Evolutionary conservation across 371 early-diverging fungal species (phyloP).

Genomic region (Batkoa obscura): DNA sequence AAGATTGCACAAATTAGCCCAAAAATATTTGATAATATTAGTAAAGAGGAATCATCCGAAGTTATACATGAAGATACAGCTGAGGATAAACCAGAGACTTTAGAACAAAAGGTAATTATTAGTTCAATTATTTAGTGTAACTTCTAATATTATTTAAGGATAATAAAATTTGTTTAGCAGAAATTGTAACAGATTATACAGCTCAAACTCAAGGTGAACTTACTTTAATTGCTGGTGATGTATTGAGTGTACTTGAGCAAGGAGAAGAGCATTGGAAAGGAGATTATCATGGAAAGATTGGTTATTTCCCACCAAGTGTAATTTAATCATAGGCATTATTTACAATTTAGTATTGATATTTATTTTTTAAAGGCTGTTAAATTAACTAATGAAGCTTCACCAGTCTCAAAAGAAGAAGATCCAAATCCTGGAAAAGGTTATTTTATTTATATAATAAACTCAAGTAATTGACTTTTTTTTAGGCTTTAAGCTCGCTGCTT

Average conservation of each 20-base stretch:
- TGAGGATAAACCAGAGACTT: background rate
- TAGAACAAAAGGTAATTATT: background rate
- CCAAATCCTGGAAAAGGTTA: no score
- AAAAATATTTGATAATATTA: no score
- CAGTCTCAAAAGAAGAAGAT: no score
- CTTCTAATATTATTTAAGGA: background rate
- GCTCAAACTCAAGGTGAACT: conserved; percentile 45
- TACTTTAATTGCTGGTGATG: conserved; percentile 36
- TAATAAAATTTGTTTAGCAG: conserved; percentile 1
- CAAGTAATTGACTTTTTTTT: background rate
- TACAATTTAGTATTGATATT: background rate
- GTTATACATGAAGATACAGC: background rate
- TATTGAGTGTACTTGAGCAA: conserved; percentile 38
- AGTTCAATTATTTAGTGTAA: background rate
- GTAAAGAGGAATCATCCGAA: no score
- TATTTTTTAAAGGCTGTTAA: background rate
- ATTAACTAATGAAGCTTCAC: no score
- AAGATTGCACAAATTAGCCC: no score
- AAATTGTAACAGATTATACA: conserved; percentile 45
- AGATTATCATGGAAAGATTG: conserved; percentile 40
- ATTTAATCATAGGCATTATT: background rate
- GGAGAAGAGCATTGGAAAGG: conserved; percentile 51
- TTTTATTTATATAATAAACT: no score
- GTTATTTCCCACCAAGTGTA: conserved; percentile 44
- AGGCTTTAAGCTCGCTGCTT: conserved; percentile 45